Percentiles rank a stretch among this genome's conserved stretches.
These are phyloP conservation scores for Ilyonectria robusta DNA, from an alignment of 2,329 filamentous ascomycete genomes.

Conservation along the genomic window DNA sequence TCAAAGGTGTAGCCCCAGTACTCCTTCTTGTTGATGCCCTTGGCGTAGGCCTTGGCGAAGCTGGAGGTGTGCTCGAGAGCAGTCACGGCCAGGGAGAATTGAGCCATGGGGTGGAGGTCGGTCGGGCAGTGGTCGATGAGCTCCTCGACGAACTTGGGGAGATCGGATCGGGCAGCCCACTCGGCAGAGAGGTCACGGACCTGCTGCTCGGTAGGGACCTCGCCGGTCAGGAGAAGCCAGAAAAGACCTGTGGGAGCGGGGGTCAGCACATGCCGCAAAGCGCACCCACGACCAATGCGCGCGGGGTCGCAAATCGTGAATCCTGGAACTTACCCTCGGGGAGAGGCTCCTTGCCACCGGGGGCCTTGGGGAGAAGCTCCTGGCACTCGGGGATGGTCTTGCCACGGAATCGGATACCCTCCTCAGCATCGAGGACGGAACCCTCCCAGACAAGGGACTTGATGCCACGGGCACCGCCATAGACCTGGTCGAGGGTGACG, in stretches of 20 bases:
- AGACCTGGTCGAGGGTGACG: constrained; percentile 99
- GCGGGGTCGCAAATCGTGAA: constrained; percentile 21
- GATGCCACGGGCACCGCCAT: constrained; percentile 98
- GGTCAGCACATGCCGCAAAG: constrained; percentile 33
- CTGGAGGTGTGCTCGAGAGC: constrained; percentile 98
- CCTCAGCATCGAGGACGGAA: constrained; percentile 97
- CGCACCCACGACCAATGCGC: constrained; percentile 15
- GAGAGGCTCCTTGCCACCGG: constrained; percentile 95
- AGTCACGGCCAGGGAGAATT: constrained; percentile 97
- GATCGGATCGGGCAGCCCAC: constrained; percentile 96
- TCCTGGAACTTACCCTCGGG: constrained; percentile 78
- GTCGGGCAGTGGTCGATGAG: constrained; percentile 99
- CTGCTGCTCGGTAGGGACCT: constrained; percentile 98
- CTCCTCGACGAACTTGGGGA: constrained; percentile 99
- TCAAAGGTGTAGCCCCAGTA: constrained; percentile 99
- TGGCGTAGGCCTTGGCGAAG: constrained; percentile 98
- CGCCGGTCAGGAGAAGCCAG: constrained; percentile 98
- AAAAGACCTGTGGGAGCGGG: constrained; percentile 79
- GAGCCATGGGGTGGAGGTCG: constrained; percentile 99
- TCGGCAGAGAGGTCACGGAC: constrained; percentile 98
- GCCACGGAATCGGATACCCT: constrained; percentile 99
- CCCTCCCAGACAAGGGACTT: constrained; percentile 99
- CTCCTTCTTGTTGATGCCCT: constrained; percentile 99
- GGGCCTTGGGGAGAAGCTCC: constrained; percentile 95
- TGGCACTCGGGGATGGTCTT: constrained; percentile 99